Evolutionary conservation across 352 stramenopile species (phyloP), one percentile per base, ranked within the genome.

Genomic region (Pythium apleroticum): DNA sequence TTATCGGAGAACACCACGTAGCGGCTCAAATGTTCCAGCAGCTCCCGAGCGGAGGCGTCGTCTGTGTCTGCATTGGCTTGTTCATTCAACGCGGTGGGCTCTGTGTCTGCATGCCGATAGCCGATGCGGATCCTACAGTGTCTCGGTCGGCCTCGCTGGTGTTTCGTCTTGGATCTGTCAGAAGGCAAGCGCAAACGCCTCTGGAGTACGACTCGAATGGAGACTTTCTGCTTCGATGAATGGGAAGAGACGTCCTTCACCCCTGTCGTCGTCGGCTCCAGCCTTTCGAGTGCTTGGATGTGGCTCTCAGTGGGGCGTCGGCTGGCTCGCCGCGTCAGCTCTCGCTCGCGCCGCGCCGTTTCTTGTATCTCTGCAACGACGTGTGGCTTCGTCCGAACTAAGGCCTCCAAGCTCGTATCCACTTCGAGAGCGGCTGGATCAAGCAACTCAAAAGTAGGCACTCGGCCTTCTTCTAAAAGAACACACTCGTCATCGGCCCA

Each of bases 401-500:
- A 41, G 33, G 75, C 56, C 12, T 77, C 66, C 12, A 70, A 28
- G 27, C 69, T 61, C 24, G 61, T 57, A 28, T 63, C 53, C 12
- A 73, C 56, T 22, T 69, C 52, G 35, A 76, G 57, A 28, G 65
- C 62, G 27, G 57, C 17, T 14, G 57, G 55, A 50, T 71, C 57
- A 1, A 71, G 57, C 7, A 71, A 46, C 24, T 57, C 52, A 7
- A 20, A 30, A 27, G 25, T 53, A 19, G 58, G 24, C 56, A 57
- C 72, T 3, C 68, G 65, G 2, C 78, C 78, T 74, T 88, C 78
- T 72, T 88, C 78, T 14, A 88, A 60, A 50, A 69, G 80, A 20
- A 68, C 57, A 57, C 74, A 80, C 19, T 85, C 78, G 2, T 84
- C 74, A 28, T 88, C 76, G 10, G 57, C 61, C 78, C 78, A 88